Conservation (phyloP, 768 basidiomycete species). For the Floccularia luteovirens region DNA sequence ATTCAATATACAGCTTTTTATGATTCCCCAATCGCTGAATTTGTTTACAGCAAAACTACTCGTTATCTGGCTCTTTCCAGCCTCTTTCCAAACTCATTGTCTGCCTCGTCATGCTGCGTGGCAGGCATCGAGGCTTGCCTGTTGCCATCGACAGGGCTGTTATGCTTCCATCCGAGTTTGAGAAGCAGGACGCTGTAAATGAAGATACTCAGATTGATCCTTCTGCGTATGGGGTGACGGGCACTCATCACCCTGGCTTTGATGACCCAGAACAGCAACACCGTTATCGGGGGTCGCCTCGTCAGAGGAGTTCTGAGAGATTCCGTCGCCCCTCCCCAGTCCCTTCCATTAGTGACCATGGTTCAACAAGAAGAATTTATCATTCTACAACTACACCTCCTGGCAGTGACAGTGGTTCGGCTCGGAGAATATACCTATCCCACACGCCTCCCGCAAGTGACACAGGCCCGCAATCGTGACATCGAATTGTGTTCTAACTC, state of each 20-base stretch:
- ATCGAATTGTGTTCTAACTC: too few relatives aligned
- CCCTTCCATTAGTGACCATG: neutral
- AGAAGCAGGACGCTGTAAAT: conserved; percentile 16
- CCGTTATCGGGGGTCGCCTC: neutral
- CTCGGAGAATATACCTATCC: too few relatives aligned
- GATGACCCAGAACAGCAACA: neutral
- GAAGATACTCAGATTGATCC: conserved; percentile 2
- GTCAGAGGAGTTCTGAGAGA: neutral
- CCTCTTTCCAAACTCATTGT: conserved; percentile 85
- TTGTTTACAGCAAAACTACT: conserved; percentile 62
- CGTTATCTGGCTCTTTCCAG: conserved; percentile 70
- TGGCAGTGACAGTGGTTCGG: too few relatives aligned
- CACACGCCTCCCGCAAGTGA: too few relatives aligned
- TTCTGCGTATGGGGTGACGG: neutral
- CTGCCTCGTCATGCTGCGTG: conserved; percentile 87
- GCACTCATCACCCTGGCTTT: too few relatives aligned
- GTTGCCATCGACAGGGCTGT: conserved; percentile 87
- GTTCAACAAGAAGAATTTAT: neutral
- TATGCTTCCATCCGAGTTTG: conserved; percentile 65
- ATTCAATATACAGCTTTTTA: conserved; percentile 15
- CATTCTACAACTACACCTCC: neutral
- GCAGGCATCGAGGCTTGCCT: conserved; percentile 83
- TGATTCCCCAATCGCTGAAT: neutral
- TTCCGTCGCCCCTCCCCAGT: too few relatives aligned
- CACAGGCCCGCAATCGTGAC: too few relatives aligned